Base-by-base conservation (phyloP, 345 rosid species). In the Bretschneidera sinensis region DNA sequence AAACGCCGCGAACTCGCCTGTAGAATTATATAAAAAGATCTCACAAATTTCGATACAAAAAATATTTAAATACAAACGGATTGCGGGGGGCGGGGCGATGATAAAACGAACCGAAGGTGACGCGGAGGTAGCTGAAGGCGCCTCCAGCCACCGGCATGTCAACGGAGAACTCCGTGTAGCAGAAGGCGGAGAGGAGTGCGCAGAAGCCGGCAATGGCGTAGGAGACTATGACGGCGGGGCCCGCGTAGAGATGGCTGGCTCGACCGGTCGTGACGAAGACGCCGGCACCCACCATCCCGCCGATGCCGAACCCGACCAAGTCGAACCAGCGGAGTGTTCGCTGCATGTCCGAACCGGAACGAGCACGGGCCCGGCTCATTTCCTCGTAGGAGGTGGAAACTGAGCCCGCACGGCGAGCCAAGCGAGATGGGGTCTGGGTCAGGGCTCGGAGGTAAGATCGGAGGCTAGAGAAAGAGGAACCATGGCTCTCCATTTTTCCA, bases 111-210 rank as follows among this genome's bases (percentile, higher is more conserved):
- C 96, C 98, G 51, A 92, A 89, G 22, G 98, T 89, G 60, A 84
- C 79, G 34, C 98, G 87, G 74, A 92, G 82, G 75, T 89, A 92
- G 66, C 92, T 89, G 71, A 89, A 92, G 21, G 98, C 97, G 21
- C 98, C 98, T 31, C 98, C 98, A 52, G 98, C 98, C n/a, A 92
- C 89, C 31, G 97, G 98, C 73, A 92, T 78, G 54, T 87, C 92
- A 13, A 92, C 98, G 62, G 98, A 97, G 71, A 92, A 92, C 67
- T 92, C 98, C 0, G 98, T 92, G 81, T 92, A 92, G 61, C 98
- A 92, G 69, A 92, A 87, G 60, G 97, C 96, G 25, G 98, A 92
- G 57, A 92, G 96, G 11, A 89, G 87, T 22, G 98, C 96, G 65
- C 98, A 89, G 67, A 92, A 65, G 9, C 97, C 98, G n/a, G 98